Conservation (phyloP, 1,139 yeast genomes). For the Sugiyamaella japonica region DNA sequence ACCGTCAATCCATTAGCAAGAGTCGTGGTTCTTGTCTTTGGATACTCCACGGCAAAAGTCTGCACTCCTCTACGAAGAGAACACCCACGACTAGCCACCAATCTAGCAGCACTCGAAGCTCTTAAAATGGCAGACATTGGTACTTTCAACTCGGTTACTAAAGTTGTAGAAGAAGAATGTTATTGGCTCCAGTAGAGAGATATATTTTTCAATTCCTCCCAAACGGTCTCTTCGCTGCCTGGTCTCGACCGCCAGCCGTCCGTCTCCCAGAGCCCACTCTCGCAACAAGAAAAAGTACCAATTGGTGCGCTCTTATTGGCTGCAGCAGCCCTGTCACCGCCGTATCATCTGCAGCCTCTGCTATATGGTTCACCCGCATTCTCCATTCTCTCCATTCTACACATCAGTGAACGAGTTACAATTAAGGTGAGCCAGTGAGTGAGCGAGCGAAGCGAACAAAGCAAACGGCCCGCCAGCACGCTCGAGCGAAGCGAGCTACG, state of each 20-base stretch:
- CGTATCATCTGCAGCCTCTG: not conserved
- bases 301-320: constrained; percentile 14
- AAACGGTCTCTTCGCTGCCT: not conserved
- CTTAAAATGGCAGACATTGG: constrained; percentile 35
- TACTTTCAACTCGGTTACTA: not conserved
- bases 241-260: constrained; percentile 6
- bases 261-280: not conserved
- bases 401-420: not conserved
- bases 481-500: constrained; percentile 2
- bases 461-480: too few species aligned
- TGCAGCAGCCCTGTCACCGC: constrained; percentile 1
- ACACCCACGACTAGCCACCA: constrained; percentile 15
- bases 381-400: not conserved
- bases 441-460: too few species aligned
- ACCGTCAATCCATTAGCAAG: constrained; percentile 87
- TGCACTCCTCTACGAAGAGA: constrained; percentile 29
- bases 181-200: constrained; percentile 12
- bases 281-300: constrained; percentile 8
- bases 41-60: constrained; percentile 39
- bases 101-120: constrained; percentile 22
- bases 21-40: constrained; percentile 59
- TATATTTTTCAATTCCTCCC: constrained; percentile 7
- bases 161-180: constrained; percentile 4
- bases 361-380: not conserved
- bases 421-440: not conserved